These are phyloP conservation scores for Luzula sylvatica DNA, from an alignment of 176 grass and related monocot species.

Conservation along the genomic window DNA sequence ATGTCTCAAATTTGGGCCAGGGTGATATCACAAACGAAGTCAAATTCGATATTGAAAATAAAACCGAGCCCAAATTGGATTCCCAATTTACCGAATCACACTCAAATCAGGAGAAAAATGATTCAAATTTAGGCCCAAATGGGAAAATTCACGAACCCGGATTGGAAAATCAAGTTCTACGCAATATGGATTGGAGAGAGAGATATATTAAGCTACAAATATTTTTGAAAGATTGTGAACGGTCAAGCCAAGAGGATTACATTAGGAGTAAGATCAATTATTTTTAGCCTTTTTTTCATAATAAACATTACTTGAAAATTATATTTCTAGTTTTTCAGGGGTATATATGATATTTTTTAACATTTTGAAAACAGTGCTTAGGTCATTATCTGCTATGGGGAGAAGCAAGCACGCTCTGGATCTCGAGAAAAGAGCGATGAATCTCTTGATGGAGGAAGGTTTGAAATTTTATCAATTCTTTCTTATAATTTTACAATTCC, in stretches of 20 bases:
- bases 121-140: constrained; percentile 6
- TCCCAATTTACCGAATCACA: neutral
- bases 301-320: neutral
- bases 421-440: constrained; percentile 85
- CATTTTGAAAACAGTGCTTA: constrained; percentile 40
- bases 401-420: constrained; percentile 74
- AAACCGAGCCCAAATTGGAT: constrained; percentile 1
- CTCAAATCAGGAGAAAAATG: neutral
- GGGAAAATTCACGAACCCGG: neutral
- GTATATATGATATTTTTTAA: constrained; percentile 7
- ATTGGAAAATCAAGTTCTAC: constrained; percentile 10
- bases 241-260: constrained; percentile 80
- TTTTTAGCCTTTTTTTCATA: constrained; percentile 13
- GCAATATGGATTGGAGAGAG: constrained; percentile 44
- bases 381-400: constrained; percentile 58
- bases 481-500: no score
- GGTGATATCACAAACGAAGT: no score
- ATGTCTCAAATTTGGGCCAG: no score
- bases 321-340: constrained; percentile 1
- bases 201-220: constrained; percentile 58
- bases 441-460: constrained; percentile 92
- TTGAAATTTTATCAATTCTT: constrained; percentile 22
- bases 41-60: neutral
- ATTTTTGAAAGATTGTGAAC: constrained; percentile 63
- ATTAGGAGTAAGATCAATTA: constrained; percentile 54